A percentile compares a stretch with the other conserved stretches of the same genome.
Conservation (phyloP, 2,329 filamentous ascomycete genomes). For the Phialophora tarda region DNA sequence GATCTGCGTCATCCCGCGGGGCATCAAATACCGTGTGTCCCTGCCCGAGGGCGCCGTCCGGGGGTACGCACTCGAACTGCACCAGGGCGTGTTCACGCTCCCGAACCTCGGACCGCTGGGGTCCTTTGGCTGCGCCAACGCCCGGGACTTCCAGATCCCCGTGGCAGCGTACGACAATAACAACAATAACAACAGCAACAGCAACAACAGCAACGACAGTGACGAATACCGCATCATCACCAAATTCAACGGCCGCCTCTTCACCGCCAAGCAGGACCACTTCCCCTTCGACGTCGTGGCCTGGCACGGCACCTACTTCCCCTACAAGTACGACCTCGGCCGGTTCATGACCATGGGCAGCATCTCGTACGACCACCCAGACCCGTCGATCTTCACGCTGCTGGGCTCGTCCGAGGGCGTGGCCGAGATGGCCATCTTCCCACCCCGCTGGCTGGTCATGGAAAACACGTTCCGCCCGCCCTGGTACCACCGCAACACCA, state of each 20-base stretch:
- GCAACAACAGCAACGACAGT: too few relatives aligned
- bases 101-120: constrained; percentile 76
- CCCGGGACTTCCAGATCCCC: constrained; percentile 75
- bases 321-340: constrained; percentile 80
- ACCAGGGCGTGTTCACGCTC: constrained; percentile 72
- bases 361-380: constrained; percentile 76
- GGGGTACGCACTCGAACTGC: constrained; percentile 77
- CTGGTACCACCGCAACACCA: constrained; percentile 69
- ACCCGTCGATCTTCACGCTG: constrained; percentile 76
- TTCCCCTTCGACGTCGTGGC: constrained; percentile 79
- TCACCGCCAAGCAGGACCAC: constrained; percentile 68
- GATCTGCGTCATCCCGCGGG: constrained; percentile 75
- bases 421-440: constrained; percentile 69
- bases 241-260: constrained; percentile 72
- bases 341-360: constrained; percentile 76
- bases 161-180: constrained; percentile 65
- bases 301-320: constrained; percentile 80
- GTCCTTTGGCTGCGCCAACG: constrained; percentile 72
- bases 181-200: constrained; percentile 42
- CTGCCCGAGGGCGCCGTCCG: constrained; percentile 66
- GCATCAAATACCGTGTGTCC: constrained; percentile 72
- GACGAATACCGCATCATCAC: constrained; percentile 57
- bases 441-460: constrained; percentile 67
- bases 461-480: constrained; percentile 65
- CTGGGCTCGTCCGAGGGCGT: constrained; percentile 66